phyloP scores from a whole-genome alignment of 495 filamentous ascomycete species.

The Viridothelium virens region DNA sequence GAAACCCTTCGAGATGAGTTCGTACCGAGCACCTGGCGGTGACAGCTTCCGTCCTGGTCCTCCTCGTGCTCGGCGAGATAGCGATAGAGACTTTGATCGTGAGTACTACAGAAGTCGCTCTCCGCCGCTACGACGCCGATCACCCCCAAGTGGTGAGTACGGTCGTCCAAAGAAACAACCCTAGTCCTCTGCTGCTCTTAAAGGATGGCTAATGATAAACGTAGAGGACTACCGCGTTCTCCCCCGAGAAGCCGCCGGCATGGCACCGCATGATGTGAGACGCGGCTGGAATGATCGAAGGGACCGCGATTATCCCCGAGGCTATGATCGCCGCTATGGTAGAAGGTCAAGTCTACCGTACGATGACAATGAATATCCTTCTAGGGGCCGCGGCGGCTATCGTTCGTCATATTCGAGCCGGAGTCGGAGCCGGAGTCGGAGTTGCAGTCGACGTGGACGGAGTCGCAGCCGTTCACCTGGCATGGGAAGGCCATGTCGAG shows the following conservation, averaged over 20 bases:
- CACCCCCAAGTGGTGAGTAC: not conserved
- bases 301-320: slow-evolving; percentile 33
- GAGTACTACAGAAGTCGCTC: not conserved
- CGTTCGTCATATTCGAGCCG: slow-evolving; percentile 41
- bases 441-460: slow-evolving; percentile 39
- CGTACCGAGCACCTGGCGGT: not conserved
- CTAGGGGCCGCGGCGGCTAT: slow-evolving; percentile 52
- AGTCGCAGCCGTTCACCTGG: slow-evolving; percentile 32
- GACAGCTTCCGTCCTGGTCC: not conserved
- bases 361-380: slow-evolving; percentile 43
- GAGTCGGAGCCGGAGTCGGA: slow-evolving; percentile 40
- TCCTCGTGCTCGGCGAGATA: not conserved
- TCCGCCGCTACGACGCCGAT: not conserved
- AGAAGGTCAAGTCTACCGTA: not conserved
- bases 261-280: slow-evolving; percentile 15
- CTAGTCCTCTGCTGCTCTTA: no score
- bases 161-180: no score
- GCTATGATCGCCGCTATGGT: slow-evolving; percentile 13
- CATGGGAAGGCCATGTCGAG: slow-evolving; percentile 46
- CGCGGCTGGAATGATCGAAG: slow-evolving; percentile 20
- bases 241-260: slow-evolving; percentile 9
- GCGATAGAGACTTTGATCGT: not conserved
- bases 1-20: not conserved
- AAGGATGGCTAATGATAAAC: not conserved
- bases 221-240: not conserved